Percentiles rank a stretch among this genome's conserved stretches.
Conservation (phyloP, 768 basidiomycete species). For the Coprinellus aureogranulatus region DNA sequence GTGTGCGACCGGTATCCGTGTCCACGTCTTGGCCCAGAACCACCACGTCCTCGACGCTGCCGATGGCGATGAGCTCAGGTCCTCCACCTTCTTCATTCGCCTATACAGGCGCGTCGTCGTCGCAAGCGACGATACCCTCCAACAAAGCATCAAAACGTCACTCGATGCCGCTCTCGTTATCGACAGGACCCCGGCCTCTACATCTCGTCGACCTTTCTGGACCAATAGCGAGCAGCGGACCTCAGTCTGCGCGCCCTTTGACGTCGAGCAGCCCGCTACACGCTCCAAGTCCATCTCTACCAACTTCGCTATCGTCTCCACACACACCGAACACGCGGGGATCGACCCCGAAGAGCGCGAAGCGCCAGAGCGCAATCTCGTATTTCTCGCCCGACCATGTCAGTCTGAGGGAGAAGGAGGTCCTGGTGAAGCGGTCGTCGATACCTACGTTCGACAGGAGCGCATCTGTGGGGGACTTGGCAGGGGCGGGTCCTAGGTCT, state of each 20-base stretch:
- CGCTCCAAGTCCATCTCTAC: constrained; percentile 9
- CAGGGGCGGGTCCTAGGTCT: constrained; percentile 4
- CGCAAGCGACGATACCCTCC: background rate
- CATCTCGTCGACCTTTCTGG: constrained; percentile 39
- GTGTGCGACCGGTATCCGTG: background rate
- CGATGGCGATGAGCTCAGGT: constrained; percentile 5
- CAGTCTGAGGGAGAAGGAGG: constrained; percentile 6
- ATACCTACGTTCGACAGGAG: constrained; percentile 10
- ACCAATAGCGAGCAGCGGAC: constrained; percentile 12
- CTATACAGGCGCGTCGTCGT: background rate
- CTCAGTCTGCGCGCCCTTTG: constrained; percentile 12
- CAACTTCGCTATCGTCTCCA: constrained; percentile 7
- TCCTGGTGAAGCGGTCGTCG: constrained; percentile 9
- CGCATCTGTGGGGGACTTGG: background rate
- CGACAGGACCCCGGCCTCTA: constrained; percentile 43
- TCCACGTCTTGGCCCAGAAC: background rate
- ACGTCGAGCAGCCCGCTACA: constrained; percentile 11
- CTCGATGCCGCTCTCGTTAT: background rate
- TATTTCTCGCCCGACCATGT: constrained; percentile 36
- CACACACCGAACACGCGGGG: constrained; percentile 18
- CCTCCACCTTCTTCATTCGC: constrained; percentile 9
- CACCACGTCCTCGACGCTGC: constrained; percentile 2
- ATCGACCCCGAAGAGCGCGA: constrained; percentile 18
- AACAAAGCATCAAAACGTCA: background rate
- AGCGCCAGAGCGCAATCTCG: constrained; percentile 55